Evolutionary conservation across 306 rosid species (phyloP), one percentile per base, ranked within the genome.

Genomic region (Lathyrus tuberosus): DNA sequence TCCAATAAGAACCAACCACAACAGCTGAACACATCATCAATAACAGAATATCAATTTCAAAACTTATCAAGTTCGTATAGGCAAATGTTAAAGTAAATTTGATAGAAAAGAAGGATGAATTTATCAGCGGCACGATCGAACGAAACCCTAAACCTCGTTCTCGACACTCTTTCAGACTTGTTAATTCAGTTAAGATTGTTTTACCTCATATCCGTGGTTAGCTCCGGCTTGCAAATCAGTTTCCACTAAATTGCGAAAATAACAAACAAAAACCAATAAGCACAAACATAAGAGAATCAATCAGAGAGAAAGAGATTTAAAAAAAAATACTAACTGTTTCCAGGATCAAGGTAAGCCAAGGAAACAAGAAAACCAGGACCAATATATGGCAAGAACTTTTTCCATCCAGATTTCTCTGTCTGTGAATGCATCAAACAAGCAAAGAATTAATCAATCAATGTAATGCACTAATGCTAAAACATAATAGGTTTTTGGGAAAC

Each of bases 141-240:
- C 18, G 18, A 44, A 14, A 44, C 6, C 18, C 51, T 44, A 6
- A 7, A n/a, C 51, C 51, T 44, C 17, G n/a, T 44, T 44, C 18
- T 46, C 7, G 3, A 51, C 22, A 6, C 18, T n/a, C 18, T 15
- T 47, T 15, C 3, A 5, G 10, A 53, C 40, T 53, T 41, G n/a
- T 20, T 20, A 52, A 52, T 20, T 10, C 5, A 7, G 6, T 53
- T 10, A 8, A 52, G 6, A 6, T 11, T 63, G 14, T 7, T 31
- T 5, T 89, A 92, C 98, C 96, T 92, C 91, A 22, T 79, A 92
- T 84, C 78, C 37, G 67, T 92, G 90, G 58, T 71, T 74, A 41
- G 96, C 92, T 76, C 96, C 96, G 11, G 98, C 98, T 84, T 92
- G 98, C 42, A 92, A 83, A 80, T 92, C 98, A 78, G 96, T 92